Evolutionary conservation across 441 rosid genomes (phyloP).

Genomic region (Populus hybrid): DNA sequence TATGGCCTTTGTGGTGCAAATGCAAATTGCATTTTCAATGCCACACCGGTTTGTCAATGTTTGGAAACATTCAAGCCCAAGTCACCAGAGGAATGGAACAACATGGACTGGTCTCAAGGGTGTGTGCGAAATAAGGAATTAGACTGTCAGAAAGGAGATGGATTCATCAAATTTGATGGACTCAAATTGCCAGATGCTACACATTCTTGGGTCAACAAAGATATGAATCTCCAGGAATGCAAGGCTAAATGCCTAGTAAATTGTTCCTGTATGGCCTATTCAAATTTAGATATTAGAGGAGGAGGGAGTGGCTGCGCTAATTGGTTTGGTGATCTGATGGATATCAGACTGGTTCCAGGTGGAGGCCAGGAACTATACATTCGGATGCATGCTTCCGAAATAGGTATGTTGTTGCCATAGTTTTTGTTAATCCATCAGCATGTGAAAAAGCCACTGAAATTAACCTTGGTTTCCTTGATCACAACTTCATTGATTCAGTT

Average conservation of each 20-base stretch:
- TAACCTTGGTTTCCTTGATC: neutral
- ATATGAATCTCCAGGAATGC: slow-evolving; percentile 43
- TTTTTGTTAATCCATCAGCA: neutral
- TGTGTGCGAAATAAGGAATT: slow-evolving; percentile 41
- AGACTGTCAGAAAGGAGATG: slow-evolving; percentile 24
- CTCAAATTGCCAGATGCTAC: slow-evolving; percentile 21
- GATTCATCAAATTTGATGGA: slow-evolving; percentile 21
- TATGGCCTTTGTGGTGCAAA: slow-evolving; percentile 40
- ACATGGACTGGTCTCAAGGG: slow-evolving; percentile 47
- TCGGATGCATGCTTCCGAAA: slow-evolving; percentile 21
- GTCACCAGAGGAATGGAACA: slow-evolving; percentile 41
- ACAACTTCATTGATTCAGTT: neutral
- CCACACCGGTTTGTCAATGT: slow-evolving; percentile 56
- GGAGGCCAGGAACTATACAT: slow-evolving; percentile 34
- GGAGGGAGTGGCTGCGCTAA: slow-evolving; percentile 32
- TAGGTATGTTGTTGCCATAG: slow-evolving; percentile 12
- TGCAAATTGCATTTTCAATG: slow-evolving; percentile 41
- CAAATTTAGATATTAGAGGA: slow-evolving; percentile 18
- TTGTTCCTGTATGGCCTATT: slow-evolving; percentile 34
- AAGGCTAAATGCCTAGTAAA: slow-evolving; percentile 31
- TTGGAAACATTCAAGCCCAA: slow-evolving; percentile 42
- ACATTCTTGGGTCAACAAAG: neutral
- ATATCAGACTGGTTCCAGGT: slow-evolving; percentile 19
- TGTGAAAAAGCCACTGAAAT: neutral
- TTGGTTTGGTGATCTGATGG: slow-evolving; percentile 43